A percentile compares a stretch with the other conserved stretches of the same genome.
phyloP scores from a whole-genome alignment of 192 early-diverging fungal genomes.

The Umbelopsis vinacea region DNA sequence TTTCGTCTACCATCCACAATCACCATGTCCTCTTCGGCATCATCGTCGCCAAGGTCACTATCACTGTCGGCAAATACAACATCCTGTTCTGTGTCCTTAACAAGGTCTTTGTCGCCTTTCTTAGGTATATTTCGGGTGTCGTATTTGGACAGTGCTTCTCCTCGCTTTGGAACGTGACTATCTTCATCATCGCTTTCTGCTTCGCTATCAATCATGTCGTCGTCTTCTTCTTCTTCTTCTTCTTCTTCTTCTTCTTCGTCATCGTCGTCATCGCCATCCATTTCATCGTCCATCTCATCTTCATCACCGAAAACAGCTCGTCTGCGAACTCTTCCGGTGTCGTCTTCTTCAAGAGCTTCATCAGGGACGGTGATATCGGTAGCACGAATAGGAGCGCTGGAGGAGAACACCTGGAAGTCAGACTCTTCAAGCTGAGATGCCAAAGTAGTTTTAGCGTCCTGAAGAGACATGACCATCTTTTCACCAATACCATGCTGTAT shows the following conservation, averaged over 20 bases:
- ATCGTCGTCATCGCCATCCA: conserved; percentile 38
- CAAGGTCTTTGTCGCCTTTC: conserved; percentile 31
- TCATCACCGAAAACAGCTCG: conserved; percentile 69
- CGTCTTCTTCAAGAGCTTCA: conserved; percentile 41
- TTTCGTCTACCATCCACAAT: conserved; percentile 41
- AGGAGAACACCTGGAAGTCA: conserved; percentile 70
- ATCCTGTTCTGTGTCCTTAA: conserved; percentile 26
- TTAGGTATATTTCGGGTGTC: conserved; percentile 46
- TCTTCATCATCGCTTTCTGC: conserved; percentile 55
- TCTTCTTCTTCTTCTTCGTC: conserved; percentile 47
- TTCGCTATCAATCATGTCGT: conserved; percentile 36
- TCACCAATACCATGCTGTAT: conserved; percentile 71
- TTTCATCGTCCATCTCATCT: conserved; percentile 37
- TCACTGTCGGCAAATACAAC: conserved; percentile 76
- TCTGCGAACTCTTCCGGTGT: conserved; percentile 53
- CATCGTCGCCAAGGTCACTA: conserved; percentile 63
- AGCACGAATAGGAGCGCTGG: conserved; percentile 63
- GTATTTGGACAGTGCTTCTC: conserved; percentile 38
- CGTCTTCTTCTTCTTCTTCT: conserved; percentile 46
- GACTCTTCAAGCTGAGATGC: conserved; percentile 70
- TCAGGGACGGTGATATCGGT: conserved; percentile 35
- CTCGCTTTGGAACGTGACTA: conserved; percentile 46
- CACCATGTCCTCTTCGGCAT: conserved; percentile 40
- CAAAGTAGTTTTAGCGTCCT: conserved; percentile 79
- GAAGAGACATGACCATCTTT: conserved; percentile 90